A percentile compares a stretch with the other conserved stretches of the same genome.
These are phyloP conservation scores for Gastrolobium bilobum DNA, from an alignment of 306 rosid species.

Conservation along the genomic window DNA sequence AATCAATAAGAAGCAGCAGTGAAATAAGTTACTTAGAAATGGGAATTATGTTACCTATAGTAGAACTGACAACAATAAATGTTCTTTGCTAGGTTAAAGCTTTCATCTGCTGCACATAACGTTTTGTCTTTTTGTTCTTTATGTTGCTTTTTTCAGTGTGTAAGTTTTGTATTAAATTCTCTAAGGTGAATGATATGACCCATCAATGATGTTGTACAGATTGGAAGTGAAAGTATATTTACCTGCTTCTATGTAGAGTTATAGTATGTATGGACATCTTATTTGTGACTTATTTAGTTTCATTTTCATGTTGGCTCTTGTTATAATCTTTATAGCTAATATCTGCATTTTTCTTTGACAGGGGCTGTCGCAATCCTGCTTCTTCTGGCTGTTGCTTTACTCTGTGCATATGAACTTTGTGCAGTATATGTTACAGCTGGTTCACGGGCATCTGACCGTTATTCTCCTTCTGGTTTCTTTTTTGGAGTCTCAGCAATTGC, in stretches of 20 bases:
- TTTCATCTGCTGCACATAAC: background rate
- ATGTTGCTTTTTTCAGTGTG: slow-evolving; percentile 1
- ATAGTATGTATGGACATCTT: slow-evolving; percentile 10
- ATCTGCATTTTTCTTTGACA: slow-evolving; percentile 53
- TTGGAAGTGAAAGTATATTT: background rate
- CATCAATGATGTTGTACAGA: slow-evolving; percentile 5
- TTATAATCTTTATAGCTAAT: slow-evolving; percentile 15
- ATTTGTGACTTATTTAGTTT: slow-evolving; percentile 13
- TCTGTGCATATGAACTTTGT: slow-evolving; percentile 97
- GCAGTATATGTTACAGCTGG: slow-evolving; percentile 99
- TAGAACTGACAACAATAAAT: background rate
- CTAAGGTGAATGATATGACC: background rate
- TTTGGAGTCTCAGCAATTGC: slow-evolving; percentile 99
- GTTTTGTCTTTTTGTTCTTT: background rate
- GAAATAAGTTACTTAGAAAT: slow-evolving; percentile 13
- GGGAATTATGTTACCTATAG: background rate
- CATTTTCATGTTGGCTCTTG: slow-evolving; percentile 5
- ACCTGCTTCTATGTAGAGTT: background rate
- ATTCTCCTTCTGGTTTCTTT: slow-evolving; percentile 99
- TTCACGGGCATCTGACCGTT: slow-evolving; percentile 92
- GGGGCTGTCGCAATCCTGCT: slow-evolving; percentile 98
- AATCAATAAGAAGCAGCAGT: slow-evolving; percentile 1
- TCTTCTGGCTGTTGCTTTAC: slow-evolving; percentile 96
- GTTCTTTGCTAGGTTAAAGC: slow-evolving; percentile 21
- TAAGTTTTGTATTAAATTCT: slow-evolving; percentile 8